A percentile compares a stretch with the other conserved stretches of the same genome.
Evolutionary conservation across 2,329 filamentous ascomycete genomes (phyloP).

Genomic region (Dothideomycetes sp.): DNA sequence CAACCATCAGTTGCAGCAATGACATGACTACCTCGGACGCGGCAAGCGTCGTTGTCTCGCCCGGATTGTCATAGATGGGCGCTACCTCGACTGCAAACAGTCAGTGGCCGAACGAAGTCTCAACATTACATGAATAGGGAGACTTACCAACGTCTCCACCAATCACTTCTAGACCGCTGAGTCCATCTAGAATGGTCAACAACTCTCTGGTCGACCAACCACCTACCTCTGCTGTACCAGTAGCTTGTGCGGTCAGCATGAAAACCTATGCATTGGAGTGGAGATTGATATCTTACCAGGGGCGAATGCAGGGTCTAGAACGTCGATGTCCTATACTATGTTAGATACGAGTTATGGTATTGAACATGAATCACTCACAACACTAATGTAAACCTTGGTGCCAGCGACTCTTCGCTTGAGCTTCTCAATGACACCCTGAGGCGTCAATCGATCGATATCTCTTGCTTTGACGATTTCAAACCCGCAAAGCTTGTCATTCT

Average conservation of each 20-base stretch:
- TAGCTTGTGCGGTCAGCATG: slow-evolving; percentile 30
- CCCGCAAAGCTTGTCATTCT: slow-evolving; percentile 50
- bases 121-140: not conserved
- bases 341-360: too few relatives aligned
- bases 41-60: slow-evolving; percentile 48
- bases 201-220: slow-evolving; percentile 54
- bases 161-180: slow-evolving; percentile 49
- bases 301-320: slow-evolving; percentile 47
- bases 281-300: slow-evolving; percentile 25
- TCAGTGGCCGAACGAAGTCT: not conserved
- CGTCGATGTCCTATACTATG: slow-evolving; percentile 40
- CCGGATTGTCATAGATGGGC: slow-evolving; percentile 52
- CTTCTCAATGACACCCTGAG: slow-evolving; percentile 38
- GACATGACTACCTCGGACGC: slow-evolving; percentile 47
- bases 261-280: not conserved
- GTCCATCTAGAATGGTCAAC: slow-evolving; percentile 48
- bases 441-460: slow-evolving; percentile 43
- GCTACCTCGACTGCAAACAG: slow-evolving; percentile 44
- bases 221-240: slow-evolving; percentile 52
- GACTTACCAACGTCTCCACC: slow-evolving; percentile 43
- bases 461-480: slow-evolving; percentile 50
- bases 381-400: slow-evolving; percentile 47
- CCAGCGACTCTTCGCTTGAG: slow-evolving; percentile 43
- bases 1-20: slow-evolving; percentile 40
- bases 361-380: too few relatives aligned